Base-by-base conservation (phyloP, 2,329 filamentous ascomycete species). In the Colletotrichum phormii region DNA sequence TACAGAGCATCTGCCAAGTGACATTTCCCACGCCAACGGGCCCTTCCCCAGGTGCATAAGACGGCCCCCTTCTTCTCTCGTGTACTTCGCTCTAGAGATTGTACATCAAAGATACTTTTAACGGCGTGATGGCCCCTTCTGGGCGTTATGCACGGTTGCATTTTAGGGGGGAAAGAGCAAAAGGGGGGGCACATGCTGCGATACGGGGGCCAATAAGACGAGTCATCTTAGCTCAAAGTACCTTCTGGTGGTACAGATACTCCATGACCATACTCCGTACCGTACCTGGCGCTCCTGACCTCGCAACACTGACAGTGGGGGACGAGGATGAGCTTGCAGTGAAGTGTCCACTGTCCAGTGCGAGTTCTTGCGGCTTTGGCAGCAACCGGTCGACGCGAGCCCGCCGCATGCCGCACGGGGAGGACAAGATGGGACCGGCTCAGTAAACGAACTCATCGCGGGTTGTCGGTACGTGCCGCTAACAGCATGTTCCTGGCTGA, bases 61-160 rank as follows among this genome's bases (percentile, higher is more conserved):
- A 15, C 58, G 24, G 42, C 29, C 58, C 69, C 64, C 64, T 64
- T 62, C 46, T 24, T 29, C 53, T 53, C 12, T 49, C 15, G 24
- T 31, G 60, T 70, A 64, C 60, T 57, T 49, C 37, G 60, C 70
- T 53, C 69, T 64, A 26, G 54, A 68, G 60, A 70, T 72, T 70
- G 12, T 66, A 64, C 29, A 35, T 69, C 60, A 54, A 72, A 72
- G 60, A 72, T 72, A 64, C 65, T 70, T 72, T 72, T 65, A 72
- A 70, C 70, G 70, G 70, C 69, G 58, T 63, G 58, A 68, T 59
- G 58, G 69, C 69, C 69, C 29, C 35, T 58, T 72, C 69, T 63
- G 64, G 64, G 69, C 60, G 46, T 29, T 54, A 49, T 64, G 70
- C 70, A 72, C 60, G 70, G 66, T 55, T 72, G 60, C 55, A 60